Conservation (phyloP, 768 basidiomycete species). For the Brasilioporus rufonigricans region DNA sequence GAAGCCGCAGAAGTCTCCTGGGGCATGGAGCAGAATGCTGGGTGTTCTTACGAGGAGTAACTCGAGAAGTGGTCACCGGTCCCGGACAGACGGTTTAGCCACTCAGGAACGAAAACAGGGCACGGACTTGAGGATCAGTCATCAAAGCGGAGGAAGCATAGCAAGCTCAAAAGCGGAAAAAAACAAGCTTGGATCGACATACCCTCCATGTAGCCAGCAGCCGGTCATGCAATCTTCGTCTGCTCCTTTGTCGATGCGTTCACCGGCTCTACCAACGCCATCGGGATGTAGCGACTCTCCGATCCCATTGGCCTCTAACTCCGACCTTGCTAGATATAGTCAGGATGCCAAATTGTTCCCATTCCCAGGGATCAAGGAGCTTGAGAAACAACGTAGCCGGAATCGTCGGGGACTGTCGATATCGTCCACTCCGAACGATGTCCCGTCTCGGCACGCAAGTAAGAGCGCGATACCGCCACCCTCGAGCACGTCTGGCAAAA, state of each 20-base stretch:
- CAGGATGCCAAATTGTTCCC: slow-evolving; percentile 74
- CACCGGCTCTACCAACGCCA: slow-evolving; percentile 53
- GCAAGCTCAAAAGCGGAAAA: not conserved
- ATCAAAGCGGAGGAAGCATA: not conserved
- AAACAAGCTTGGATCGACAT: slow-evolving; percentile 36
- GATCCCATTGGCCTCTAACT: slow-evolving; percentile 68
- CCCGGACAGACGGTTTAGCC: not conserved
- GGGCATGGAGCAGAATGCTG: too few relatives aligned
- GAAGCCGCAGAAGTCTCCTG: too few relatives aligned
- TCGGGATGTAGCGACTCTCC: slow-evolving; percentile 64
- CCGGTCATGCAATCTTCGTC: slow-evolving; percentile 60
- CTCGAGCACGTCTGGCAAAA: slow-evolving; percentile 49
- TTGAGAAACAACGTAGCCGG: slow-evolving; percentile 68
- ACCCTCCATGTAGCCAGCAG: slow-evolving; percentile 39
- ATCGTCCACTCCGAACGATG: slow-evolving; percentile 47
- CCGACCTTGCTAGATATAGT: slow-evolving; percentile 71
- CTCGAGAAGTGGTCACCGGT: not conserved
- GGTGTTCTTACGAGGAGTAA: slow-evolving; percentile 20
- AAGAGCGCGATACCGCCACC: slow-evolving; percentile 43
- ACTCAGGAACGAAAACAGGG: not conserved
- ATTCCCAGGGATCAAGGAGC: slow-evolving; percentile 80
- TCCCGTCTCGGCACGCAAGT: slow-evolving; percentile 40
- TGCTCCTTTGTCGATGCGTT: slow-evolving; percentile 60
- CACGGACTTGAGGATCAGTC: not conserved
- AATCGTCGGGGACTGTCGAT: slow-evolving; percentile 49